phyloP scores from a whole-genome alignment of 1,284 basidiomycete genomes.

The Cryptococcus wingfieldii region DNA sequence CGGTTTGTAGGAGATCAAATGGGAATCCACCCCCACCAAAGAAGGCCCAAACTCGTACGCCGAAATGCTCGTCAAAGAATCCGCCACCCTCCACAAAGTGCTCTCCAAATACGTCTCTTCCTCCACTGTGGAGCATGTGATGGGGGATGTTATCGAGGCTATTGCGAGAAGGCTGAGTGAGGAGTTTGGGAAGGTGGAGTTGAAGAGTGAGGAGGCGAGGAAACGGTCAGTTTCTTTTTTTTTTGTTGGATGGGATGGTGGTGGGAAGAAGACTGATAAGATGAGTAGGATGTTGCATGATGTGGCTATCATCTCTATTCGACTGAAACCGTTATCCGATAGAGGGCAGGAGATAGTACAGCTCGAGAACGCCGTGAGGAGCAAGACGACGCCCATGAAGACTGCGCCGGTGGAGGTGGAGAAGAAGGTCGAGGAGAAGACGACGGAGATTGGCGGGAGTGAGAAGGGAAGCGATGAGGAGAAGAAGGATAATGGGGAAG shows the following conservation, averaged over 20 bases:
- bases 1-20: conserved; percentile 62
- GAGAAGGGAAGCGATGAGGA: background rate
- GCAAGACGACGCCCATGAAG: conserved; percentile 55
- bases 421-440: background rate
- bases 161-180: conserved; percentile 83
- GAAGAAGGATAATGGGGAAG: background rate
- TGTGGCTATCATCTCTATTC: conserved; percentile 67
- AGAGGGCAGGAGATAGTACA: conserved; percentile 56
- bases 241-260: background rate
- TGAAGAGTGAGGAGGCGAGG: conserved; percentile 76
- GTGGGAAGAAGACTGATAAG: background rate
- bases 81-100: conserved; percentile 92
- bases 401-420: background rate
- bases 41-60: conserved; percentile 64
- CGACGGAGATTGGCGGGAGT: background rate
- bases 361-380: conserved; percentile 73
- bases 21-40: conserved; percentile 60
- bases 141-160: conserved; percentile 86
- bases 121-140: conserved; percentile 78
- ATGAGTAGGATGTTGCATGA: conserved; percentile 67
- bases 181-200: conserved; percentile 72
- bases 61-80: conserved; percentile 89
- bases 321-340: conserved; percentile 58
- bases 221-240: conserved; percentile 58
- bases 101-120: conserved; percentile 80